Evolutionary conservation across 345 rosid species (phyloP).

Genomic region (Balakata baccata): DNA sequence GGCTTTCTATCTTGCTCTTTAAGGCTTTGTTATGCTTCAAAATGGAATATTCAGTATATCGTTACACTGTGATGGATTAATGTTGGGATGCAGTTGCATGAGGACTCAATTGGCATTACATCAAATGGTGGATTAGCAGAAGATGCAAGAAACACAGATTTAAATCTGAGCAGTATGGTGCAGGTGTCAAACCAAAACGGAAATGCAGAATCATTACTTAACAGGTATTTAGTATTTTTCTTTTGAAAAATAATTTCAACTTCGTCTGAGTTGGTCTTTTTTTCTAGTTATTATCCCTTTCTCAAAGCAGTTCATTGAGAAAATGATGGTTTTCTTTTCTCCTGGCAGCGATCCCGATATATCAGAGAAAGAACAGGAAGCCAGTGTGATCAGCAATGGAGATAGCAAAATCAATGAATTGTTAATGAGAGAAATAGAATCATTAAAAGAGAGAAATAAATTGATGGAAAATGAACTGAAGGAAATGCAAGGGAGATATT

Average conservation of each 20-base stretch:
- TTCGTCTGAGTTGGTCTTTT: background rate
- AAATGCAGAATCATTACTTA: constrained; percentile 12
- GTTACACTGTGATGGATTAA: background rate
- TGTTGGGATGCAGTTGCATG: constrained; percentile 28
- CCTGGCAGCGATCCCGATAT: constrained; percentile 19
- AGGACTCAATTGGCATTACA: constrained; percentile 15
- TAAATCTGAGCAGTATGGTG: constrained; percentile 4
- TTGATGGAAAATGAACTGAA: constrained; percentile 77
- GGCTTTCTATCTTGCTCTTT: background rate
- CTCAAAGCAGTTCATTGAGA: background rate
- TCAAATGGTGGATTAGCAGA: constrained; percentile 15
- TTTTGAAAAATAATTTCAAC: background rate
- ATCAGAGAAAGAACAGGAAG: constrained; percentile 22
- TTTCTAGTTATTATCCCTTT: background rate
- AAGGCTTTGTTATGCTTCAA: background rate
- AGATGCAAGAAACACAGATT: constrained; percentile 11
- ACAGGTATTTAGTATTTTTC: constrained; percentile 37
- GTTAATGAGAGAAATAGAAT: constrained; percentile 39
- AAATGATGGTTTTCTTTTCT: background rate
- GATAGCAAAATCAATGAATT: constrained; percentile 18
- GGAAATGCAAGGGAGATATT: constrained; percentile 90
- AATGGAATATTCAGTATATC: background rate
- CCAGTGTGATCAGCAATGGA: constrained; percentile 1
- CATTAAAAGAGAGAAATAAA: constrained; percentile 58
- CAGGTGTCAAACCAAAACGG: constrained; percentile 23